Evolutionary conservation across 192 early-diverging fungal species (phyloP).

Genomic region (Allomyces arbusculus): DNA sequence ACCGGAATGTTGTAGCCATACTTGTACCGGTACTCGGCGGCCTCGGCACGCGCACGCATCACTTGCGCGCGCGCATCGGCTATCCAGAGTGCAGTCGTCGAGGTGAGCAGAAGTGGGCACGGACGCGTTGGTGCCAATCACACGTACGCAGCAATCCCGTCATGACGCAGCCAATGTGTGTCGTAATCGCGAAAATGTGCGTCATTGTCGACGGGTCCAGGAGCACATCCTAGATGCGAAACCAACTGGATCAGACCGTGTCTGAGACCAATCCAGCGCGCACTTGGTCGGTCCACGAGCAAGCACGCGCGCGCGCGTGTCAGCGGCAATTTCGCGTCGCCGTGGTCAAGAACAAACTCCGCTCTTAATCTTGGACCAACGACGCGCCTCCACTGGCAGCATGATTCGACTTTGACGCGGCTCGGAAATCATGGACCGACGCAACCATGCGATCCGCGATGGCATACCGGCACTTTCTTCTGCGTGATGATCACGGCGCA

Average conservation of each 20-base stretch:
- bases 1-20: slow-evolving; percentile 93
- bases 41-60: slow-evolving; percentile 76
- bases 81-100: slow-evolving; percentile 4
- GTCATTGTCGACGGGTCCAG: slow-evolving; percentile 83
- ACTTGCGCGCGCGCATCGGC: slow-evolving; percentile 92
- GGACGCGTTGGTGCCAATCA: no score
- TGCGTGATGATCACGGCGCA: slow-evolving; percentile 87
- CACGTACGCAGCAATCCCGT: slow-evolving; percentile 69
- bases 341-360: no score
- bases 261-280: neutral
- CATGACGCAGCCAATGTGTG: slow-evolving; percentile 92
- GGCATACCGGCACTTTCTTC: slow-evolving; percentile 77
- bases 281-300: no score
- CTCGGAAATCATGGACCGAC: neutral
- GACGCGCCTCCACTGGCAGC: neutral
- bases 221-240: slow-evolving; percentile 49
- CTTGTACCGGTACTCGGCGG: slow-evolving; percentile 97
- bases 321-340: no score
- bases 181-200: slow-evolving; percentile 80
- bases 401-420: neutral
- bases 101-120: slow-evolving; percentile 3
- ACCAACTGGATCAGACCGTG: neutral
- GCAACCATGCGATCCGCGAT: neutral
- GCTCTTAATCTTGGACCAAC: neutral
- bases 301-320: no score